Conservation (phyloP, 805 yeast genomes). For the Wickerhamomyces queroliae region DNA sequence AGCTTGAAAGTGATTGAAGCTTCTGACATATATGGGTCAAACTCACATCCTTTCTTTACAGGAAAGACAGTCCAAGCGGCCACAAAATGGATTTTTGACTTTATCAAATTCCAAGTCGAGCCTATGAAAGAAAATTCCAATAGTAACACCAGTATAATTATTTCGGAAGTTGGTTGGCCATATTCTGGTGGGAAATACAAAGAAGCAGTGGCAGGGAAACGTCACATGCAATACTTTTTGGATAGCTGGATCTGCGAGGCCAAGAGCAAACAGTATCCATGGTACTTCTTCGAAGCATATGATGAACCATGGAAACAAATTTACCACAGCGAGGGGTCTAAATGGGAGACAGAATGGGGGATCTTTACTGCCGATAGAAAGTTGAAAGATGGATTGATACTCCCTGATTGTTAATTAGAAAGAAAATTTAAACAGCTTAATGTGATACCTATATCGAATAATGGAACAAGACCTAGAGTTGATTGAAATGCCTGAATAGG, state of each 20-base stretch:
- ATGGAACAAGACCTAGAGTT: no score
- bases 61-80: conserved; percentile 46
- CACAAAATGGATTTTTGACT: conserved; percentile 47
- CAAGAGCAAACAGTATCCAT: conserved; percentile 31
- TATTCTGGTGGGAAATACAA: conserved; percentile 47
- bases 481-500: no score
- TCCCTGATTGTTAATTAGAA: conserved; percentile 34
- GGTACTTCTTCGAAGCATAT: conserved; percentile 65
- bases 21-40: conserved; percentile 57
- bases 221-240: conserved; percentile 41
- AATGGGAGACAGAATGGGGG: conserved; percentile 76
- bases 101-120: conserved; percentile 35
- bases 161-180: conserved; percentile 75
- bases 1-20: conserved; percentile 30
- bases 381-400: conserved; percentile 34
- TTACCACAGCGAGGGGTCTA: conserved; percentile 39
- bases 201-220: conserved; percentile 40
- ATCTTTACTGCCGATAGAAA: conserved; percentile 44
- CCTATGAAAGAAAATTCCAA: conserved; percentile 27
- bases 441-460: not conserved
- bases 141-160: conserved; percentile 27
- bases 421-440: conserved; percentile 23
- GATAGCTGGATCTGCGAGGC: conserved; percentile 46
- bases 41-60: conserved; percentile 63
- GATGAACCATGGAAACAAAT: conserved; percentile 67